Conservation (phyloP, 495 filamentous ascomycete species). For the Elasticomyces elasticus region DNA sequence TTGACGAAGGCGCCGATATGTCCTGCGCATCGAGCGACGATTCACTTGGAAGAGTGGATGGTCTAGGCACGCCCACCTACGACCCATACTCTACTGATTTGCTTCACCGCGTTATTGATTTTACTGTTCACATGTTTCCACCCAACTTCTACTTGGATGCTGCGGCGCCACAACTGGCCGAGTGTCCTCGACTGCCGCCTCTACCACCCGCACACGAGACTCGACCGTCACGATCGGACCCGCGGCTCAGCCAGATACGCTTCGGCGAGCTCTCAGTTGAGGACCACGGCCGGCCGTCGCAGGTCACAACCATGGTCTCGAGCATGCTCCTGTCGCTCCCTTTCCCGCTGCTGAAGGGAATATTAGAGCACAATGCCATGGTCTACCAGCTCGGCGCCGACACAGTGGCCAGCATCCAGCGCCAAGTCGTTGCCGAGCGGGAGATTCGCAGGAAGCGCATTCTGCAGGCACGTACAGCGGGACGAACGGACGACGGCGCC, state of each 20-base stretch:
- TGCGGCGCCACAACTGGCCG: slow-evolving; percentile 25
- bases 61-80: slow-evolving; percentile 11
- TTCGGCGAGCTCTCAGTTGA: slow-evolving; percentile 53
- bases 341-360: slow-evolving; percentile 45
- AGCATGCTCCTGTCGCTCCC: slow-evolving; percentile 56
- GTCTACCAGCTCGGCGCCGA: slow-evolving; percentile 38
- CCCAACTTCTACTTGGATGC: slow-evolving; percentile 25
- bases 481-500: slow-evolving; percentile 10
- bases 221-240: slow-evolving; percentile 32
- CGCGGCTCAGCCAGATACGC: slow-evolving; percentile 49
- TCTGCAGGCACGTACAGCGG: slow-evolving; percentile 12
- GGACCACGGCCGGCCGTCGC: slow-evolving; percentile 27
- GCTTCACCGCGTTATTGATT: slow-evolving; percentile 26
- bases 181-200: slow-evolving; percentile 14
- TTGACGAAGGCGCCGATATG: slow-evolving; percentile 16
- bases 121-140: slow-evolving; percentile 26
- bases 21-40: slow-evolving; percentile 20
- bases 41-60: slow-evolving; percentile 7
- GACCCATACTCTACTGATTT: slow-evolving; percentile 20
- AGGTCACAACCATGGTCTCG: slow-evolving; percentile 41
- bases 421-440: slow-evolving; percentile 48
- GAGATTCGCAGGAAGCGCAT: slow-evolving; percentile 35
- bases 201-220: slow-evolving; percentile 28
- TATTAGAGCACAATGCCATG: slow-evolving; percentile 43
- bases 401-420: slow-evolving; percentile 39